A percentile compares a stretch with the other conserved stretches of the same genome.
Conservation (phyloP, 139 green algal species). For the Gonium pectorale region DNA sequence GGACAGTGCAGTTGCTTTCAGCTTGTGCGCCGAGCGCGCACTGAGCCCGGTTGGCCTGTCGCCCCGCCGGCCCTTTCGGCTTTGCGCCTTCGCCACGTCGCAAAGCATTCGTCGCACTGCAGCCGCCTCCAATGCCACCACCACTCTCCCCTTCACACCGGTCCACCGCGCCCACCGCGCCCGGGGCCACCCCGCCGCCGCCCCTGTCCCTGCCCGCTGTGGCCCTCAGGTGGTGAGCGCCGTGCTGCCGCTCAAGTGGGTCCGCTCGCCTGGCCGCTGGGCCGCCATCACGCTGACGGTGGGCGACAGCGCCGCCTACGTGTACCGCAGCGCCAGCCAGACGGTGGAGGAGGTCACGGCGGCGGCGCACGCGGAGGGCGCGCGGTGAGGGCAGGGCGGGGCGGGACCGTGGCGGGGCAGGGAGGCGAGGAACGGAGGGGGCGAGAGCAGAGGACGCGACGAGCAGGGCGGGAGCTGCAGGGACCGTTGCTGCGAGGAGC, state of each 20-base stretch:
- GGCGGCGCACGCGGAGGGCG: conserved; percentile 20
- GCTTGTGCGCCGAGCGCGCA: no score
- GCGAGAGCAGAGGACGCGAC: neutral
- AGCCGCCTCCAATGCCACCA: no score
- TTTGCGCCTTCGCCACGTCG: no score
- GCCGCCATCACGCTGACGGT: conserved; percentile 53
- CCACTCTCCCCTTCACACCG: no score
- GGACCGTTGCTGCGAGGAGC: no score
- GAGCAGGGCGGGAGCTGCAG: no score
- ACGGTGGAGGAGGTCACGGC: conserved; percentile 54
- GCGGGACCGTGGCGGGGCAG: neutral
- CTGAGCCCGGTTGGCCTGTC: no score
- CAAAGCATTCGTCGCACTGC: no score
- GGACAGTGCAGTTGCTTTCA: no score
- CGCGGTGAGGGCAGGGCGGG: neutral
- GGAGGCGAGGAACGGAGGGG: neutral
- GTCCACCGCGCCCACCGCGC: no score
- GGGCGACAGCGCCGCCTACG: conserved; percentile 57
- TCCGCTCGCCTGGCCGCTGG: conserved; percentile 20
- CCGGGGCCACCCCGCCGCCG: neutral
- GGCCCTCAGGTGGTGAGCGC: conserved; percentile 28
- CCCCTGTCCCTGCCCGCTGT: neutral
- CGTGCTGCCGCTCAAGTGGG: conserved; percentile 43
- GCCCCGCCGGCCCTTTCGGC: no score
- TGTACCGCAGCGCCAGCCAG: conserved; percentile 38